Evolutionary conservation across 805 yeast species (phyloP).

Genomic region (Yarrowia divulgata): DNA sequence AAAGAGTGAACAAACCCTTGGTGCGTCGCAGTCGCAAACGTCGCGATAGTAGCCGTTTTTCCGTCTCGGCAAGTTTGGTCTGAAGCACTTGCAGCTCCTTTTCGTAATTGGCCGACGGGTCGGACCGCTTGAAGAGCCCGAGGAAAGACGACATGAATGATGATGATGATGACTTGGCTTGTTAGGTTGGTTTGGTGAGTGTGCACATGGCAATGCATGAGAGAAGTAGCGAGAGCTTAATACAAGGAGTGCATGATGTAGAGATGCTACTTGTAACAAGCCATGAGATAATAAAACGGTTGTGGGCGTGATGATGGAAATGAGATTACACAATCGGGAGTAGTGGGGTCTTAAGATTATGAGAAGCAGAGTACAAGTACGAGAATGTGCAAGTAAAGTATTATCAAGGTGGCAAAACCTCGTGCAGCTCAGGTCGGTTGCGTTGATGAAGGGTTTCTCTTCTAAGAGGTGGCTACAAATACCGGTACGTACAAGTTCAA

Average conservation of each 20-base stretch:
- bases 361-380: too few relatives aligned
- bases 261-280: too few relatives aligned
- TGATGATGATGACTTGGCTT: conserved; percentile 15
- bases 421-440: too few relatives aligned
- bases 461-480: too few relatives aligned
- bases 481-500: too few relatives aligned
- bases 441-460: too few relatives aligned
- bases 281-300: too few relatives aligned
- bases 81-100: conserved; percentile 49
- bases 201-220: conserved; percentile 21
- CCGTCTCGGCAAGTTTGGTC: conserved; percentile 45
- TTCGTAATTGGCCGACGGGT: conserved; percentile 46
- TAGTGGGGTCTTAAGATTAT: too few relatives aligned
- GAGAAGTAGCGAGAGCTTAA: background rate
- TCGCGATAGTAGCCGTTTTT: conserved; percentile 42
- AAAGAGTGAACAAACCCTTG: conserved; percentile 48
- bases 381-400: too few relatives aligned
- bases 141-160: conserved; percentile 8
- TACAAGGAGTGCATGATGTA: background rate
- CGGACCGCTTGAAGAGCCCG: conserved; percentile 23
- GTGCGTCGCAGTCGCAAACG: conserved; percentile 46
- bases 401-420: too few relatives aligned
- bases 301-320: too few relatives aligned
- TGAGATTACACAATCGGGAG: too few relatives aligned
- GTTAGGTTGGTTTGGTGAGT: conserved; percentile 3